These are phyloP conservation scores for Cercospora zeae-maydis DNA, from an alignment of 2,329 filamentous ascomycete species.

Conservation along the genomic window DNA sequence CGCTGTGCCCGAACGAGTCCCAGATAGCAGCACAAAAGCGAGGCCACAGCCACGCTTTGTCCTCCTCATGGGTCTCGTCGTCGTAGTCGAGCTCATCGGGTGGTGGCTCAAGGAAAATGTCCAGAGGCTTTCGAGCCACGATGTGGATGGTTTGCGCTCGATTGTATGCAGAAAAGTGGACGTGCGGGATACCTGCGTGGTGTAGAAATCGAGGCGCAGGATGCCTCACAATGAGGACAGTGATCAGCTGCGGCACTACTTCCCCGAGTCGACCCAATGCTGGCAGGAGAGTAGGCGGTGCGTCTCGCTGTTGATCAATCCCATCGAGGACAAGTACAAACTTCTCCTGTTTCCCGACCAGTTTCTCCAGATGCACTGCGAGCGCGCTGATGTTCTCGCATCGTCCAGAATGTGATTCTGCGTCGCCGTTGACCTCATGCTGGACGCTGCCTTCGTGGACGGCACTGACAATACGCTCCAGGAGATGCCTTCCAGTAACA, in stretches of 20 bases:
- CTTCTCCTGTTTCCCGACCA: slow-evolving; percentile 56
- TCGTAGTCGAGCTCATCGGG: slow-evolving; percentile 46
- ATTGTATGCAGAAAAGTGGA: slow-evolving; percentile 81
- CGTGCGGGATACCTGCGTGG: slow-evolving; percentile 65
- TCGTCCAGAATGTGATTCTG: slow-evolving; percentile 50
- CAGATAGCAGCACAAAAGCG: slow-evolving; percentile 81
- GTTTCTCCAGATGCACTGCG: slow-evolving; percentile 64
- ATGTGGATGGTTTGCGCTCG: slow-evolving; percentile 77
- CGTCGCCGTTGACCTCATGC: slow-evolving; percentile 19
- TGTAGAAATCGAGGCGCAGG: slow-evolving; percentile 68
- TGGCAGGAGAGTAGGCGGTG: slow-evolving; percentile 71
- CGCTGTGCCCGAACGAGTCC: slow-evolving; percentile 78
- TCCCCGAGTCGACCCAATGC: slow-evolving; percentile 79
- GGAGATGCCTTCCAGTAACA: slow-evolving; percentile 72
- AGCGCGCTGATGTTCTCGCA: slow-evolving; percentile 81
- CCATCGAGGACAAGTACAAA: slow-evolving; percentile 85
- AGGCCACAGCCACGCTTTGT: slow-evolving; percentile 69
- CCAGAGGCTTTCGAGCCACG: slow-evolving; percentile 56
- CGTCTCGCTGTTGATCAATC: slow-evolving; percentile 79
- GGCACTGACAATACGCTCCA: slow-evolving; percentile 65
- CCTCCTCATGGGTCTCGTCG: slow-evolving; percentile 48
- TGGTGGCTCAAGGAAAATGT: slow-evolving; percentile 42
- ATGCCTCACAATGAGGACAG: slow-evolving; percentile 71
- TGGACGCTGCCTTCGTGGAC: slow-evolving; percentile 40
- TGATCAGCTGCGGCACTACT: slow-evolving; percentile 70